Base-by-base conservation (phyloP, 805 yeast genomes). In the Debaryomyces prosopidis region DNA sequence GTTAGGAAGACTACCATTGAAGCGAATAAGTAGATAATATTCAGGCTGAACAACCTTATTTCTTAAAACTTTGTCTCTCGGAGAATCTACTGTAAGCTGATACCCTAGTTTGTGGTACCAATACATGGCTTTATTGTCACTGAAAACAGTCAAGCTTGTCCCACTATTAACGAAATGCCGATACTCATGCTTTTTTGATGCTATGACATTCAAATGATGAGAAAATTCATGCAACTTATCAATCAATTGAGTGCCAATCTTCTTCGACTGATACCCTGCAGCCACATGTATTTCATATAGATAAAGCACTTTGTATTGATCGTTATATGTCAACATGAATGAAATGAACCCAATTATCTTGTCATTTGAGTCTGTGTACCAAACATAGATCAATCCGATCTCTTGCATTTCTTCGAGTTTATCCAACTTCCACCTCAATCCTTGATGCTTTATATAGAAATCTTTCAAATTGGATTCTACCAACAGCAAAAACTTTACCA, bases 251-350 rank as follows among this genome's bases (percentile, higher is more conserved):
- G 69, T 39, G 0, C 87, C 87, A 0, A 74, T 20, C 7, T 60
- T 53, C 2, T 38, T 31, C 1, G 63, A 61, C 39, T 79, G 77
- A 45, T 49, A 66, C 9, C 39, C 12, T 1, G 67, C 65, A 1
- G 45, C 26, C 0, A 82, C 59, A 44, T 82, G 87, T 31, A 82
- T 76, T 54, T 82, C 87, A 51, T 79, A 82, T 8, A 82, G 62
- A 51, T 81, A 82, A 7, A 82, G 45, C 12, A 73, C 75, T 40
- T 66, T 58, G 4, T 52, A 49, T 8, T 59, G 71, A 23, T 65
- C 63, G 40, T 78, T 81, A 7, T 49, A 28, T 0, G 77, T 73
- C n/a, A 76, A 43, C 50, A 71, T 69, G 43, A 79, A 56, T 1
- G 84, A 77, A 10, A 79, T 36, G 48, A 81, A 80, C 1, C 74